Conservation (phyloP, 140 eudicot genomes). For the Erigeron philadelphicus region DNA sequence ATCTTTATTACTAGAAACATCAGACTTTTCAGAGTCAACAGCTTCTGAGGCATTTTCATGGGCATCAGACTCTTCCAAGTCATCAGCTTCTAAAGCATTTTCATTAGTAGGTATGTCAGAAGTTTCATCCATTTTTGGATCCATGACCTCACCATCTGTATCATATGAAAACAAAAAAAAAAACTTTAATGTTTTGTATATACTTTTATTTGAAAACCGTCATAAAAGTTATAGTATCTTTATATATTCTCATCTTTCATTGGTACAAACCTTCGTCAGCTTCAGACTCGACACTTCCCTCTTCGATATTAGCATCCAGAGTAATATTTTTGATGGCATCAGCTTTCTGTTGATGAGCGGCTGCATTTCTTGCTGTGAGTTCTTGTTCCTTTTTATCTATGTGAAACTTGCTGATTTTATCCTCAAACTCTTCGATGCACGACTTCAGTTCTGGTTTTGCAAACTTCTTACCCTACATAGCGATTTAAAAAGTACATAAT, state of each 20-base stretch:
- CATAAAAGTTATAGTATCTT: background rate
- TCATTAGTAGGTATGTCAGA: slow-evolving; percentile 12
- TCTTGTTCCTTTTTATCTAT: slow-evolving; percentile 84
- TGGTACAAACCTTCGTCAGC: slow-evolving; percentile 50
- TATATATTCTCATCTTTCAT: background rate
- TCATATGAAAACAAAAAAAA: slow-evolving; percentile 15
- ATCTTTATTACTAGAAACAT: slow-evolving; percentile 12
- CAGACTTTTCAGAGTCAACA: slow-evolving; percentile 7
- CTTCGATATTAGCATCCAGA: slow-evolving; percentile 29
- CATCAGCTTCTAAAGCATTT: slow-evolving; percentile 9
- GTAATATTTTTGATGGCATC: slow-evolving; percentile 47
- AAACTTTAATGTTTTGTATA: background rate
- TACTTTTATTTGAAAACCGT: background rate
- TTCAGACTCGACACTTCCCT: slow-evolving; percentile 47
- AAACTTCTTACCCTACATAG: slow-evolving; percentile 75
- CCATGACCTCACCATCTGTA: slow-evolving; percentile 56
- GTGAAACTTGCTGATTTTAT: slow-evolving; percentile 64
- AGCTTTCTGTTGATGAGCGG: slow-evolving; percentile 64
- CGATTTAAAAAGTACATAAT: background rate
- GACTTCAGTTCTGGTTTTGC: slow-evolving; percentile 83
- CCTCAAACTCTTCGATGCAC: slow-evolving; percentile 85
- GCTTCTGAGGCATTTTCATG: slow-evolving; percentile 14
- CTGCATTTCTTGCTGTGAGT: slow-evolving; percentile 78
- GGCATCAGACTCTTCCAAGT: background rate
- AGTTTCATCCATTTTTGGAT: slow-evolving; percentile 32